phyloP scores from a whole-genome alignment of 2,329 filamentous ascomycete genomes.

The Calycina herbarum region DNA sequence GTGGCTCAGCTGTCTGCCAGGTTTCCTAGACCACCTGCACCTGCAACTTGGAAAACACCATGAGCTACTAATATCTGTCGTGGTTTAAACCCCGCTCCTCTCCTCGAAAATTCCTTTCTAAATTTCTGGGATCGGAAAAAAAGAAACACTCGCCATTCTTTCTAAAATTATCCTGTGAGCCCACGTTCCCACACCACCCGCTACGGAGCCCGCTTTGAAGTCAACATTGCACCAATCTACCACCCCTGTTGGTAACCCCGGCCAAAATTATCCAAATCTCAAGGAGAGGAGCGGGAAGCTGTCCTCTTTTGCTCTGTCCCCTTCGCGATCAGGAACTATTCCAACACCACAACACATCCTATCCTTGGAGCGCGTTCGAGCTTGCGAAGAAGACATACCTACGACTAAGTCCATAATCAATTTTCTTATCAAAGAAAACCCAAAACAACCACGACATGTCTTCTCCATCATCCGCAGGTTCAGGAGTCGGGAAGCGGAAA shows the following conservation, averaged over 20 bases:
- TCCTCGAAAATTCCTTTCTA: not conserved
- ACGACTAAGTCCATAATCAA: not conserved
- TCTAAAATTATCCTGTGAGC: not conserved
- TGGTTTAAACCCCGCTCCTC: too few relatives aligned
- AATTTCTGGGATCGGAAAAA: not conserved
- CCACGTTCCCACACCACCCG: not conserved
- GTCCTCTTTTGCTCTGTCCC: not conserved
- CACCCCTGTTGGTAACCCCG: not conserved
- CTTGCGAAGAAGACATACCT: not conserved
- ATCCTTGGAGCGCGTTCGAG: not conserved
- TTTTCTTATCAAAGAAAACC: constrained; percentile 4
- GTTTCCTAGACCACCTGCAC: not conserved
- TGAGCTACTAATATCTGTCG: too few relatives aligned
- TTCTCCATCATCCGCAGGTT: constrained; percentile 39
- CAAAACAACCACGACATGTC: constrained; percentile 32
- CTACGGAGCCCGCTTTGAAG: too few relatives aligned
- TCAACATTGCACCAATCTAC: constrained; percentile 2
- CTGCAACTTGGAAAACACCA: too few relatives aligned
- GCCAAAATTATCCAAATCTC: not conserved
- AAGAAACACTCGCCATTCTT: not conserved
- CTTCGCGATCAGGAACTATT: not conserved
- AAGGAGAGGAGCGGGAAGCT: constrained; percentile 3
- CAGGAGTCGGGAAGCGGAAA: constrained; percentile 71
- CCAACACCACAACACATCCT: not conserved
- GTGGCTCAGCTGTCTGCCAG: not conserved